Evolutionary conservation across 2,329 filamentous ascomycete genomes (phyloP), one percentile per base, ranked within the genome.

Genomic region (Curvularia spicifera): DNA sequence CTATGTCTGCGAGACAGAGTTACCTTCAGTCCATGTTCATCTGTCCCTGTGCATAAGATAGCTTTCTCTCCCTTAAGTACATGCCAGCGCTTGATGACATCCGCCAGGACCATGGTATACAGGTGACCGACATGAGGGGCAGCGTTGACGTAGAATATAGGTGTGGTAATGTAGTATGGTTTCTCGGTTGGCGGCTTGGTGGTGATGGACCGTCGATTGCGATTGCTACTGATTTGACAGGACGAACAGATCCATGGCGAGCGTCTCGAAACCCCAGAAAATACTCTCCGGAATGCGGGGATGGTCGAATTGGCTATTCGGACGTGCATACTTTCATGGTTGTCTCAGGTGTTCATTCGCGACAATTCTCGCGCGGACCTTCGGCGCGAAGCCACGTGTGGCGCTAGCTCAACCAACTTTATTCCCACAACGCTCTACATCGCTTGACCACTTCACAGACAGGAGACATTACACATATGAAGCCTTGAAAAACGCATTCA

Each of bases 141-240:
- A 54, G 93, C 91, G 85, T 99, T 99, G 80, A 99, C 95, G 78
- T 99, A 99, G 82, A 98, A 99, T 57, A 99, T 99, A 2, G 95
- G 95, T 8, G 93, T 96, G 5, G 95, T 98, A 71, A 97, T 84
- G 82, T 98, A 99, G 81, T 89, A 97, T 8, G 94, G 93, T 80
- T 98, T 98, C 60, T 64, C 55, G 8, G 65, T 22, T n/a, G 62
- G 22, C 15, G 65, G 33, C 53, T 68, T 63, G 12, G 68, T 65
- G 44, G 70, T 64, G 29, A 64, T 48, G 45, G 57, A 61, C 31
- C 64, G 69, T 28, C 62, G 68, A 49, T 46, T 61, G 47, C 51
- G 61, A 20, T 46, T 58, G 56, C 63, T 64, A 42, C 54, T 61
- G 37, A 57, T 49, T 39, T 61, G 64, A 46, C 69, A 74, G 53